Percentiles rank a stretch among this genome's conserved stretches.
Conservation (phyloP, 306 rosid species). For the Lablab purpureus region DNA sequence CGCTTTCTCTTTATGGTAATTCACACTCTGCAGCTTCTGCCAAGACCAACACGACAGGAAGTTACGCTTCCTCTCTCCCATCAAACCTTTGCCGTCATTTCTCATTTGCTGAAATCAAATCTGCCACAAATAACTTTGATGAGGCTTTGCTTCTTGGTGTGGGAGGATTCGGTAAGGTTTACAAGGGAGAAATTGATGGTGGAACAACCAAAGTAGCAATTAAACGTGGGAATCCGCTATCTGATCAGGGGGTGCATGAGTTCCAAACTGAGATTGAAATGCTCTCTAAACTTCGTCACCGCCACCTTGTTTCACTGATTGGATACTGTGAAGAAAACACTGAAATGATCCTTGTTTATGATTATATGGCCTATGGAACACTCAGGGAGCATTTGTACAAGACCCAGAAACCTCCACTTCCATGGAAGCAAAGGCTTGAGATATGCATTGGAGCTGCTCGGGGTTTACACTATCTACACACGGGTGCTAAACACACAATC, state of each 20-base stretch:
- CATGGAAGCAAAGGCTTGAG: conserved; percentile 99
- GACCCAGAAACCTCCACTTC: conserved; percentile 92
- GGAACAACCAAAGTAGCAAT: conserved; percentile 85
- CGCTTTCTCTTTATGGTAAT: conserved; percentile 91
- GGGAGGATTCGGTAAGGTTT: conserved; percentile 99
- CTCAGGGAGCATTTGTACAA: conserved; percentile 97
- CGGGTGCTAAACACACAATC: conserved; percentile 97
- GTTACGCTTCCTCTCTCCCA: conserved; percentile 89
- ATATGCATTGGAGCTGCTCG: conserved; percentile 99
- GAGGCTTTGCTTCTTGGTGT: conserved; percentile 95
- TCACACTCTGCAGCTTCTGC: conserved; percentile 93
- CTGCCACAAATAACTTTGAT: conserved; percentile 94
- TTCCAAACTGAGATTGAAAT: conserved; percentile 99
- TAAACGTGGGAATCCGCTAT: conserved; percentile 95
- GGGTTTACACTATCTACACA: conserved; percentile 95
- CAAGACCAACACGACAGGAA: conserved; percentile 92
- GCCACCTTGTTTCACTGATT: conserved; percentile 95
- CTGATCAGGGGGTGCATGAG: conserved; percentile 97
- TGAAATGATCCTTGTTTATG: conserved; percentile 99
- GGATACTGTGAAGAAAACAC: conserved; percentile 96
- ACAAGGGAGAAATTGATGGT: conserved; percentile 90
- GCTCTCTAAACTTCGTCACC: conserved; percentile 99
- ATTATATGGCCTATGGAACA: conserved; percentile 93
- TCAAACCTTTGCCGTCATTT: conserved; percentile 97
- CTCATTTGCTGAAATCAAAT: conserved; percentile 92